These are phyloP conservation scores for Picocystis salinarum DNA, from an alignment of 139 green algal genomes.

Conservation along the genomic window DNA sequence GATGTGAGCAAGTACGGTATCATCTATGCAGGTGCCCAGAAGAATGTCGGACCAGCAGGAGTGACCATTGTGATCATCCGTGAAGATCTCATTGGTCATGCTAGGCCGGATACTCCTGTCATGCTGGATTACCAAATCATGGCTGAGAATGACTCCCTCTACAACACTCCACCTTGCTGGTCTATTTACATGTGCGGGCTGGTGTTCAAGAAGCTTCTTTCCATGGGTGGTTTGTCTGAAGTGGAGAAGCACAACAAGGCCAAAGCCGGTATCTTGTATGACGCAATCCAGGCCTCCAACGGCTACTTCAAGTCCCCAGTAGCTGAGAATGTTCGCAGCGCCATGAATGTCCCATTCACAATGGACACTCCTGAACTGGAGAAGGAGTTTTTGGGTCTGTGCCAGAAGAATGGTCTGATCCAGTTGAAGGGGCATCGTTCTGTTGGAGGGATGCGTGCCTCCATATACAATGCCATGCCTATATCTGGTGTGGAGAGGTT, in stretches of 20 bases:
- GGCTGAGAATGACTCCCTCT: constrained; percentile 76
- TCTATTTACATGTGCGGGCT: constrained; percentile 94
- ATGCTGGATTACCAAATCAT: constrained; percentile 87
- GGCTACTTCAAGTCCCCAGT: constrained; percentile 86
- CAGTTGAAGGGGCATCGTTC: constrained; percentile 93
- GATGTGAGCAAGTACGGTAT: constrained; percentile 77
- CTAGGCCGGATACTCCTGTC: constrained; percentile 41
- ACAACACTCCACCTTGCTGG: constrained; percentile 98
- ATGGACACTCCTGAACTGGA: constrained; percentile 73
- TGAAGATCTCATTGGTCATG: constrained; percentile 81
- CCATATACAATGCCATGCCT: constrained; percentile 99
- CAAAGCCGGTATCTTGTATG: constrained; percentile 77
- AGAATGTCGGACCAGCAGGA: constrained; percentile 84
- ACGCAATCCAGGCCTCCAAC: constrained; percentile 55
- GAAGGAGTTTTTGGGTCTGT: constrained; percentile 27
- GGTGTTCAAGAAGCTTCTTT: constrained; percentile 81
- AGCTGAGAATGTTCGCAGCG: constrained; percentile 48
- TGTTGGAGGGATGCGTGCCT: constrained; percentile 93
- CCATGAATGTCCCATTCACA: constrained; percentile 99
- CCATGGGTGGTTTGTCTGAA: constrained; percentile 35
- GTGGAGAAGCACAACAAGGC: constrained; percentile 41
- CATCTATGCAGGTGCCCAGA: constrained; percentile 12
- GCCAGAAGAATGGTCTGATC: constrained; percentile 1
- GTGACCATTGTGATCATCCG: constrained; percentile 88
- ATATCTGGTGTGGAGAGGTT: constrained; percentile 65